Evolutionary conservation across 176 grass and related monocot species (phyloP).

Genomic region (Avena insularis): DNA sequence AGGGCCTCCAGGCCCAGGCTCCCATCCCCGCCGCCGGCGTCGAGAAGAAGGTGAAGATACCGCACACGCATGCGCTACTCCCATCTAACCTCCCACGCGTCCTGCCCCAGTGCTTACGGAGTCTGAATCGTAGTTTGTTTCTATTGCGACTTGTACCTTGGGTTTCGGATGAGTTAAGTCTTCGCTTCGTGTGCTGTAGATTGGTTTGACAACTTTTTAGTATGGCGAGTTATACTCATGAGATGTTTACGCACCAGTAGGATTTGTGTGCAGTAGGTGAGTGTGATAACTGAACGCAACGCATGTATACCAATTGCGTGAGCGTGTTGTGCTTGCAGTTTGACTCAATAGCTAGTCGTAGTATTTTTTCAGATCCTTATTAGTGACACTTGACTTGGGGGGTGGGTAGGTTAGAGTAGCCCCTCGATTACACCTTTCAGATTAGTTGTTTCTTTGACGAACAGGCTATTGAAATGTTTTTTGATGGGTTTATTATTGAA

Average conservation of each 20-base stretch:
- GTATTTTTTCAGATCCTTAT: neutral
- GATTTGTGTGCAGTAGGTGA: neutral
- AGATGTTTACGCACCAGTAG: neutral
- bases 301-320: neutral
- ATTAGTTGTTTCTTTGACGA: neutral
- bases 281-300: neutral
- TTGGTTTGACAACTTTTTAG: neutral
- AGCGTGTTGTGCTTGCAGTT: neutral
- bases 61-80: neutral
- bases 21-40: conserved; percentile 53
- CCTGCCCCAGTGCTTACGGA: neutral
- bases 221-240: neutral
- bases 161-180: neutral
- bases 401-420: neutral
- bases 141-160: neutral
- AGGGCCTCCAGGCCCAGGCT: conserved; percentile 72
- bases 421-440: neutral
- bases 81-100: neutral
- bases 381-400: neutral
- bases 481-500: too few species aligned
- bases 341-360: neutral
- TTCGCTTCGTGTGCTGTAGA: neutral
- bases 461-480: too few species aligned
- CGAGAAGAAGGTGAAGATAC: conserved; percentile 80
- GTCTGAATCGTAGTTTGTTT: neutral